Evolutionary conservation across 2,329 filamentous ascomycete genomes (phyloP).

Genomic region (Alternaria arborescens): DNA sequence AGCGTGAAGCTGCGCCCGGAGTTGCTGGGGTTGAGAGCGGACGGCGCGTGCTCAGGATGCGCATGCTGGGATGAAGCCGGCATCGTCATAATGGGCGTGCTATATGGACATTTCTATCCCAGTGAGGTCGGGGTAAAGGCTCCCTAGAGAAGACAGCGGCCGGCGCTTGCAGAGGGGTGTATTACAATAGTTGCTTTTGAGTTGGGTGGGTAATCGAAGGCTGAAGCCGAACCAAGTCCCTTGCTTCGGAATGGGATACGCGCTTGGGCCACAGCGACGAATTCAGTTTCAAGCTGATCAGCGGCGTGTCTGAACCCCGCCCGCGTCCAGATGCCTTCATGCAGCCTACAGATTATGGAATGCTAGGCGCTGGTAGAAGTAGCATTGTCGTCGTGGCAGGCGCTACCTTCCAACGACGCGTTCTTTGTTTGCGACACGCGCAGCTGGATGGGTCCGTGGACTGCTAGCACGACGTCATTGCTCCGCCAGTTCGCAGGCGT

Average conservation of each 20-base stretch:
- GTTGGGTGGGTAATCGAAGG: constrained; percentile 11
- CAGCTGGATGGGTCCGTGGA: constrained; percentile 9
- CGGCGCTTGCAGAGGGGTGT: constrained; percentile 6
- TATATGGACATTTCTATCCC: constrained; percentile 38
- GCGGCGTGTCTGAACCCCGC: constrained; percentile 15
- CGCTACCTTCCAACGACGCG: constrained; percentile 6
- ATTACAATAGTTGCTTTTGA: constrained; percentile 1
- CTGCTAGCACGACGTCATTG: constrained; percentile 29
- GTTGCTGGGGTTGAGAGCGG: constrained; percentile 24
- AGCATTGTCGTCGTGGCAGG: not conserved
- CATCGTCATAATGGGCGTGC: constrained; percentile 42
- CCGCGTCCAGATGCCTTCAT: constrained; percentile 2
- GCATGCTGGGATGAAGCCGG: constrained; percentile 39
- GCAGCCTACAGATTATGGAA: not conserved
- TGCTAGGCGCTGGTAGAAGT: not conserved
- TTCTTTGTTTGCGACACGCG: constrained; percentile 8
- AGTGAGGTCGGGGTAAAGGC: not conserved
- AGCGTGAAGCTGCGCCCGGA: constrained; percentile 60
- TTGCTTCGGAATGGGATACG: constrained; percentile 20
- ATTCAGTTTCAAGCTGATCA: constrained; percentile 21
- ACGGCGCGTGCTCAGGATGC: constrained; percentile 38
- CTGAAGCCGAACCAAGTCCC: constrained; percentile 17
- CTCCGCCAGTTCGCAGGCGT: constrained; percentile 31
- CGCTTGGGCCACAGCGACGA: constrained; percentile 11
- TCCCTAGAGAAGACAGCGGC: constrained; percentile 6